Evolutionary conservation across 257 asterid genomes (phyloP).

Genomic region (Solanum chmielewskii): DNA sequence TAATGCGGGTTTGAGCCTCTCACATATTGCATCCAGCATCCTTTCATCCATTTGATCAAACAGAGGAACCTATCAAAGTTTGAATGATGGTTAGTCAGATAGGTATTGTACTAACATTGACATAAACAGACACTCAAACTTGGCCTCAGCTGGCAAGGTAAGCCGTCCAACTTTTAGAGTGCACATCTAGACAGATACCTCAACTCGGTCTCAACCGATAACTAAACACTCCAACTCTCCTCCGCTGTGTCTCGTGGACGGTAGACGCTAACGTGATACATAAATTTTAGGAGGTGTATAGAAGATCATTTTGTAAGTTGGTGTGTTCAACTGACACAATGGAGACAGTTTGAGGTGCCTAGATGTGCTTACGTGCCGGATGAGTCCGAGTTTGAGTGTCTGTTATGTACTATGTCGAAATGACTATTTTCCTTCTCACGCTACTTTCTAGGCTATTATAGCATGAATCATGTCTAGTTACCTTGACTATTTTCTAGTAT

Average conservation of each 20-base stretch:
- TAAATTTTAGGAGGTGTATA: background rate
- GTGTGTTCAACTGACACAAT: background rate
- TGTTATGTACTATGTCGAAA: background rate
- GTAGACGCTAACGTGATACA: background rate
- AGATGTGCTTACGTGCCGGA: background rate
- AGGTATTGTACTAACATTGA: background rate
- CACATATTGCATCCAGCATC: slow-evolving; percentile 92
- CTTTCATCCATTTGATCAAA: slow-evolving; percentile 92
- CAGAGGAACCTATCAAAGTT: slow-evolving; percentile 57
- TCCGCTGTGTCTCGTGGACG: background rate
- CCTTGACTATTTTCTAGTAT: background rate
- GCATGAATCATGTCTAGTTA: background rate
- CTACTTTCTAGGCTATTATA: background rate
- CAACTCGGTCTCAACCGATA: background rate
- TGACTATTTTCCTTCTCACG: background rate
- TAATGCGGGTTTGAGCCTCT: slow-evolving; percentile 81
- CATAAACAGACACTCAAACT: background rate
- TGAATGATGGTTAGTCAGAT: background rate
- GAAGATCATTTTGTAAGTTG: background rate
- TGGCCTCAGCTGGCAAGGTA: background rate
- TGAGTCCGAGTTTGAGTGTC: background rate
- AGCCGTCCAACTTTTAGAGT: background rate
- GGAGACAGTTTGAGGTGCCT: background rate
- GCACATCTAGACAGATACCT: background rate
- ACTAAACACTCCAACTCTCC: background rate